These are phyloP conservation scores for Entophlyctis luteolus DNA, from an alignment of 192 early-diverging fungal genomes.

Conservation along the genomic window DNA sequence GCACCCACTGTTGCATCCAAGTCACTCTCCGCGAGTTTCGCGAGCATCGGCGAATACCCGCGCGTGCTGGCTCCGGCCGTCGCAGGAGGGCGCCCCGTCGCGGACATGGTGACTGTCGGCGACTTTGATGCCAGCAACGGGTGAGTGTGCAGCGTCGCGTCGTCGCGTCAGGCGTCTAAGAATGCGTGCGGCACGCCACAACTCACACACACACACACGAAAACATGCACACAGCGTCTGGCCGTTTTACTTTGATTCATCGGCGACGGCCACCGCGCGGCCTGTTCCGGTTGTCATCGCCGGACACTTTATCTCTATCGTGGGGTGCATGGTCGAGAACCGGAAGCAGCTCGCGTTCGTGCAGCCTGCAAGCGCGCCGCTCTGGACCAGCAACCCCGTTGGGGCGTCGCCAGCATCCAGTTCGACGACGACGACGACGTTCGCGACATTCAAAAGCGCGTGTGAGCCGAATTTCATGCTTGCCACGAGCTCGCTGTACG, in stretches of 20 bases:
- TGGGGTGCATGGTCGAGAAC: constrained; percentile 6
- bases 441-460: not conserved
- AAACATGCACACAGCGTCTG: too few species aligned
- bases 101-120: not conserved
- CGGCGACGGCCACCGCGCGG: not conserved
- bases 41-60: constrained; percentile 13
- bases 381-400: not conserved
- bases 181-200: too few species aligned
- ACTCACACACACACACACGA: too few species aligned
- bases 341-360: not conserved
- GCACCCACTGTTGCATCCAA: constrained; percentile 11
- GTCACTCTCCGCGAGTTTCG: not conserved
- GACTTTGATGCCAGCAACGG: not conserved
- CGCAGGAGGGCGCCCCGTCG: not conserved
- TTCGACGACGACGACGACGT: not conserved
- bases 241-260: too few species aligned
- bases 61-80: not conserved
- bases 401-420: not conserved
- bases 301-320: constrained; percentile 13
- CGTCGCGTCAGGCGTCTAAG: too few species aligned
- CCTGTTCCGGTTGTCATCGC: not conserved
- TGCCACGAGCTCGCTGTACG: constrained; percentile 7
- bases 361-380: not conserved
- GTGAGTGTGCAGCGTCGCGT: not conserved
- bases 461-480: constrained; percentile 12